Percentiles rank a stretch among this genome's conserved stretches.
Evolutionary conservation across 495 filamentous ascomycete species (phyloP).

Genomic region (Aspergillus biplanus): DNA sequence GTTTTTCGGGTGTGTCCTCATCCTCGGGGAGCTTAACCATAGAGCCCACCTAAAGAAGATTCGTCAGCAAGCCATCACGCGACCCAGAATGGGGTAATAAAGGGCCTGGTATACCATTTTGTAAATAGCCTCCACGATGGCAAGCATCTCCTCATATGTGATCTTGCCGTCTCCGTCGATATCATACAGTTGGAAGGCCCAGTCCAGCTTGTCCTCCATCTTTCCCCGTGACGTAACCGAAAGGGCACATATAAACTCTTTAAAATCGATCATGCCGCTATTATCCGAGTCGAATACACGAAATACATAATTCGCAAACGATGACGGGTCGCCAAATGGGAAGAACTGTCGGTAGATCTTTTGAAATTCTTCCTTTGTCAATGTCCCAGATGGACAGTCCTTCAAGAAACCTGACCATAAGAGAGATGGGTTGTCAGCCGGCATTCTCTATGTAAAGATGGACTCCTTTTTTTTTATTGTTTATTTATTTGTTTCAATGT

Average conservation of each 20-base stretch:
- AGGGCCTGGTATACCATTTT: slow-evolving; percentile 77
- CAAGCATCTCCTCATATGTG: slow-evolving; percentile 97
- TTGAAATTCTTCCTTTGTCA: slow-evolving; percentile 98
- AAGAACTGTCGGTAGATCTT: slow-evolving; percentile 99
- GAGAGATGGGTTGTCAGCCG: slow-evolving; percentile 8
- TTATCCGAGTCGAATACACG: slow-evolving; percentile 98
- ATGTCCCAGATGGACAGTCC: slow-evolving; percentile 93
- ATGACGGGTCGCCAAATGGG: slow-evolving; percentile 94
- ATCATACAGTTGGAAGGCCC: slow-evolving; percentile 99
- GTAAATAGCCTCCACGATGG: slow-evolving; percentile 98
- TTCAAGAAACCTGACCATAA: slow-evolving; percentile 81
- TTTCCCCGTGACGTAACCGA: slow-evolving; percentile 96
- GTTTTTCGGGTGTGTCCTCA: slow-evolving; percentile 98
- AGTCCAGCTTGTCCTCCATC: slow-evolving; percentile 99
- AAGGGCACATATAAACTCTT: slow-evolving; percentile 98
- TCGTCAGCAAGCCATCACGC: slow-evolving; percentile 17
- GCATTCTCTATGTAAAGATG: not conserved
- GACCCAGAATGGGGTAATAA: not conserved
- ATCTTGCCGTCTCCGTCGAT: slow-evolving; percentile 99
- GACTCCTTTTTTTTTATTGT: not conserved
- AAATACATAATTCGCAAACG: slow-evolving; percentile 98
- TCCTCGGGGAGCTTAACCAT: slow-evolving; percentile 99
- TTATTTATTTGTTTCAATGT: not conserved
- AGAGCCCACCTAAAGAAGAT: slow-evolving; percentile 76
- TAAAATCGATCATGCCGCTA: slow-evolving; percentile 97